A percentile compares a stretch with the other conserved stretches of the same genome.
These are phyloP conservation scores for Agaricales sp. DNA, from an alignment of 1,284 basidiomycete species.

Conservation along the genomic window DNA sequence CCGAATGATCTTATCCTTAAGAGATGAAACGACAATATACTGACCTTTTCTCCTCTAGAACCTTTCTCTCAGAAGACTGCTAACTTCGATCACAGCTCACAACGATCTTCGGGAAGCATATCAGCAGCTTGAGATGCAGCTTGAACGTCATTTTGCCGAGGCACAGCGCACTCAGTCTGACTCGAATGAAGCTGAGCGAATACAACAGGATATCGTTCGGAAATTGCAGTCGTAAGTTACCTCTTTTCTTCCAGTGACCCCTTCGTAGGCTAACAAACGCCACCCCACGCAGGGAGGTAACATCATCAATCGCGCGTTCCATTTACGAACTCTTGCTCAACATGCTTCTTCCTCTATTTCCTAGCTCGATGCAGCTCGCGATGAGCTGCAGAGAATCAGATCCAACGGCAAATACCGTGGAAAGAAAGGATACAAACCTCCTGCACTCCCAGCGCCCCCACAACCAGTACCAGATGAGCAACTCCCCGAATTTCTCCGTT, in stretches of 20 bases:
- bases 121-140: neutral
- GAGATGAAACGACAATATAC: too few relatives aligned
- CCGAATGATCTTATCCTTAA: too few relatives aligned
- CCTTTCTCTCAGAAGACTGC: neutral
- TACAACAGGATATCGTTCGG: too few relatives aligned
- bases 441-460: neutral
- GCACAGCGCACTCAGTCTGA: too few relatives aligned
- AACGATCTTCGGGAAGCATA: neutral
- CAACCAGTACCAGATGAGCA: neutral
- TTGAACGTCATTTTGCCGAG: too few relatives aligned
- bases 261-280: neutral
- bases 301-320: too few relatives aligned
- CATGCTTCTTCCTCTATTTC: neutral
- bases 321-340: neutral
- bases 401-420: neutral
- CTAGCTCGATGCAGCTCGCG: neutral
- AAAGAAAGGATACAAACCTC: neutral
- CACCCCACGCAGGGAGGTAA: too few relatives aligned
- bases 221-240: too few relatives aligned
- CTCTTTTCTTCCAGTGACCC: neutral
- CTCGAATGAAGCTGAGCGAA: too few relatives aligned
- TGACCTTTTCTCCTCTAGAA: neutral
- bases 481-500: neutral
- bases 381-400: neutral
- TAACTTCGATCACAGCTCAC: neutral